phyloP scores from a whole-genome alignment of 2,329 filamentous ascomycete genomes.

The Apiospora rasikravindrae region DNA sequence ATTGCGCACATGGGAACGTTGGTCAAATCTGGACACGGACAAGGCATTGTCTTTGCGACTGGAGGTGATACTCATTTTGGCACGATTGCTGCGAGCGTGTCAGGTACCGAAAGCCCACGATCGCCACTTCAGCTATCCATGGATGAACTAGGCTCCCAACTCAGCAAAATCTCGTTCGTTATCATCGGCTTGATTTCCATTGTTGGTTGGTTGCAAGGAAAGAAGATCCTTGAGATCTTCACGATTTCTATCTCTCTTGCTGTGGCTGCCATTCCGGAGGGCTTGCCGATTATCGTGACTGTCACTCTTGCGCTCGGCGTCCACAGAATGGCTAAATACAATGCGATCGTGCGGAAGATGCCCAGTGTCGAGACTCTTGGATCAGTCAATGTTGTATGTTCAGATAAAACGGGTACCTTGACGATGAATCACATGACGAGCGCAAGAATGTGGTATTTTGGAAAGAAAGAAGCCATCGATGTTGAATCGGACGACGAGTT shows the following conservation, averaged over 20 bases:
- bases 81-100: slow-evolving; percentile 91
- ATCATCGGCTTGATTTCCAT: slow-evolving; percentile 94
- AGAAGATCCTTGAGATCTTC: slow-evolving; percentile 90
- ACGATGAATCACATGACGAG: slow-evolving; percentile 99
- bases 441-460: slow-evolving; percentile 95
- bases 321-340: slow-evolving; percentile 91
- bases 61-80: slow-evolving; percentile 94
- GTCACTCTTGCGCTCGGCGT: slow-evolving; percentile 95
- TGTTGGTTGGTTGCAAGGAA: slow-evolving; percentile 88
- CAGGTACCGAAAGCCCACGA: slow-evolving; percentile 92
- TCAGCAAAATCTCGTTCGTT: slow-evolving; percentile 95
- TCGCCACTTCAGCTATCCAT: slow-evolving; percentile 95
- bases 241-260: slow-evolving; percentile 96
- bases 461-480: slow-evolving; percentile 59
- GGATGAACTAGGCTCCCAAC: slow-evolving; percentile 94
- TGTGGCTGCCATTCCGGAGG: slow-evolving; percentile 91
- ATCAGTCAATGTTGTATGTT: slow-evolving; percentile 99
- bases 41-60: slow-evolving; percentile 96
- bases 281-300: slow-evolving; percentile 96
- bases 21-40: slow-evolving; percentile 92
- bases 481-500: slow-evolving; percentile 61
- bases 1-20: slow-evolving; percentile 98
- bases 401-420: slow-evolving; percentile 94
- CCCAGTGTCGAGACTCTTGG: slow-evolving; percentile 97
- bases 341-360: slow-evolving; percentile 93